Base-by-base conservation (phyloP, 2,329 filamentous ascomycete genomes). In the Alternaria triticimaculans region DNA sequence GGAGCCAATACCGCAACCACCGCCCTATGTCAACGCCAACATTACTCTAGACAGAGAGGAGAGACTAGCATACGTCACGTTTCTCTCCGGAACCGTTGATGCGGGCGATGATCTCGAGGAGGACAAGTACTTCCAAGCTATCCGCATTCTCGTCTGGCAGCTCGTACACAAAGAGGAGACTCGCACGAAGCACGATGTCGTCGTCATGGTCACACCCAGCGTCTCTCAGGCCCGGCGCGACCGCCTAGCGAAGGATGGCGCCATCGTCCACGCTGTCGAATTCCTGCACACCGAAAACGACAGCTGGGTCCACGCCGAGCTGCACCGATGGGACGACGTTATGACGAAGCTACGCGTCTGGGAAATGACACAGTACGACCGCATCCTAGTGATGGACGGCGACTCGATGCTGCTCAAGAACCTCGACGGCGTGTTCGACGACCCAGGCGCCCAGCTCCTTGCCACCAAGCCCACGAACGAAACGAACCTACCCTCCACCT, bases 331-430 rank as follows among this genome's bases (percentile, higher is more conserved):
- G 78, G 64, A 71, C 49, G 73, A 80, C 28, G 72, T 81, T 23
- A 71, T 82, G 72, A 75, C 77, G 15, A 82, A 82, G 67, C 68
- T 82, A 25, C 77, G 78, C 23, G 70, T 80, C 3, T 82, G 74
- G 73, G 70, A 81, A 64, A 71, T 82, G 58, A 78, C 72, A 2
- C 71, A 80, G 45, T 82, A 80, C 66, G 63, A 60, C 15, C 68
- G 71, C 10, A 74, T 82, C 44, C 67, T 72, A 26, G 76, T 81
- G 64, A 63, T 82, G 8, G 80, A 82, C 54, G 76, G 71, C 49
- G 79, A 82, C 63, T 78, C 67, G 2, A 66, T 80, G 44, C 70
- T 81, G 15, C 65, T 67, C 21, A 51, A 63, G 20, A 68, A 74
- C 0, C 64, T 80, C 9, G 77, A 80, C 61, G 75, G 64, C 46